Base-by-base conservation (phyloP, 202 grass and related monocot species). In the Cymbopogon flexuosus region DNA sequence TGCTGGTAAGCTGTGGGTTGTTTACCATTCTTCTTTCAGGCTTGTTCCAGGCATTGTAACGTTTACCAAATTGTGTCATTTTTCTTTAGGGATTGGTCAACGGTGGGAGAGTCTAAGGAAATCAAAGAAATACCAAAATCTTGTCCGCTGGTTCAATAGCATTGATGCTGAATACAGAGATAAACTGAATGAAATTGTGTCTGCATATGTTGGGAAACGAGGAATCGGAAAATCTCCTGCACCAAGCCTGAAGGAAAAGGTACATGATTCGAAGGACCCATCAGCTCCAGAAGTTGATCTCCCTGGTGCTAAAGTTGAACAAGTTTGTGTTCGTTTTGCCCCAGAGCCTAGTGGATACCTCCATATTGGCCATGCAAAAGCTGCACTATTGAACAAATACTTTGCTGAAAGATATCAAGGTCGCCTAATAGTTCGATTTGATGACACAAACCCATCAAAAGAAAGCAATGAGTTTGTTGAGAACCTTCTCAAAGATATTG, bases 371-470 rank as follows among this genome's bases (percentile, higher is more conserved):
- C 93, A 96, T 51, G 89, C 90, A 42, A 96, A 92, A 72, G 93
- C 93, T 51, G 93, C 80, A 65, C 70, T 96, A 39, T 68, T 96
- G 76, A 96, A 96, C 80, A 89, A 96, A 51, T 96, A 96, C 30
- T 92, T 96, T 88, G 88, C 85, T 31, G 83, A 96, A 75, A 91
- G 90, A 62, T 92, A 96, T 65, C 78, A 92, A 72, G 93, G 93
- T 5, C 52, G 23, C 23, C 59, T 96, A 47, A 90, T 96, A 54
- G 86, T 96, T 78, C 88, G 90, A 22, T 96, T 96, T 73, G 93
- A 96, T 86, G 93, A 92, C 49, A 96, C 93, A 66, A 96, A 96
- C 68, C 93, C 93, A 70, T 96, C 93, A 27, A 92, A 96, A 87
- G 93, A 96, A 86, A 96, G 93, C 67, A 86, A 82, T 71, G 93